Evolutionary conservation across 2,329 filamentous ascomycete genomes (phyloP).

Genomic region (Botrytis porri): DNA sequence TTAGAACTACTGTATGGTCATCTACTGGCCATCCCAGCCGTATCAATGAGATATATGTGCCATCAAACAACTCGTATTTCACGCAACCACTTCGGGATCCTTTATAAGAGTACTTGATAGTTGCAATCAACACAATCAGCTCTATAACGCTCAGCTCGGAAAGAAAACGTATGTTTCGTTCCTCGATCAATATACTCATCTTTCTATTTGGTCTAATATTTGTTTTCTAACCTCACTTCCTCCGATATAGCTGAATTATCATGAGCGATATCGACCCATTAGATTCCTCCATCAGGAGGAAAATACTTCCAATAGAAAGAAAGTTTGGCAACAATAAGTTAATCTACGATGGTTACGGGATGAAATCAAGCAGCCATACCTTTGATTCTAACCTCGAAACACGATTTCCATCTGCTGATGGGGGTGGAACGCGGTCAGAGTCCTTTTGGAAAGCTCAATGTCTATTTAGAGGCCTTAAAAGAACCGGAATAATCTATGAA

Average conservation of each 20-base stretch:
- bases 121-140: background rate
- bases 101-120: too few species aligned
- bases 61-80: too few species aligned
- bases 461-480: background rate
- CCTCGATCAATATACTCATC: background rate
- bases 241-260: background rate
- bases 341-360: background rate
- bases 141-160: background rate
- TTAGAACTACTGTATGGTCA: background rate
- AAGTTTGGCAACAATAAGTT: background rate
- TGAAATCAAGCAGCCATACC: background rate
- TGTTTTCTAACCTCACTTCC: background rate
- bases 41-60: background rate
- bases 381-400: background rate
- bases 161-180: background rate
- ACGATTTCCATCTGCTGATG: background rate
- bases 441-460: constrained; percentile 3
- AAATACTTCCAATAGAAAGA: background rate
- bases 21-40: background rate
- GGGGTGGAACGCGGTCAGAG: background rate
- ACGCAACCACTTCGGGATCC: too few species aligned
- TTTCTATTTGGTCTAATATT: background rate
- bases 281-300: background rate
- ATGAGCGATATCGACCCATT: background rate
- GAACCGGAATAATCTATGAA: background rate